Evolutionary conservation across 495 filamentous ascomycete genomes (phyloP).

Genomic region (Trichoderma erinaceum): DNA sequence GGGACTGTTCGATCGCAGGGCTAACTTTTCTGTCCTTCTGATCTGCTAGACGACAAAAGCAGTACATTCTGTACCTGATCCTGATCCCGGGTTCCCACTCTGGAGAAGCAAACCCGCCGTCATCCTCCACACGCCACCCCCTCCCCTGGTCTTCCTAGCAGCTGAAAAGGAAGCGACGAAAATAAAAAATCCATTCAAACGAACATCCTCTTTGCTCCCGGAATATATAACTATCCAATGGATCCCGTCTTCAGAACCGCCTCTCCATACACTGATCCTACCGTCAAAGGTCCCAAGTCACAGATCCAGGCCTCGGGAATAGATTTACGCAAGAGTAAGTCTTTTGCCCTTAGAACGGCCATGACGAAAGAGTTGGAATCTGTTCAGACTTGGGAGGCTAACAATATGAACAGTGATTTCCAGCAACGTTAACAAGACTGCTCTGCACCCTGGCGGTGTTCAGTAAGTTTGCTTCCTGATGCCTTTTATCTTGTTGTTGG

Average conservation of each 20-base stretch:
- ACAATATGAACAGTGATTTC: constrained; percentile 52
- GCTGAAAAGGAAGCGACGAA: background rate
- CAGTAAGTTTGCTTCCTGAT: constrained; percentile 54
- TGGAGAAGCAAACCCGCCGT: constrained; percentile 19
- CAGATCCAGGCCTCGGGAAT: constrained; percentile 33
- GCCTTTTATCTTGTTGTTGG: constrained; percentile 20
- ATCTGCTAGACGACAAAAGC: constrained; percentile 15
- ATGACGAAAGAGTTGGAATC: background rate
- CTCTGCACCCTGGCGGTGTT: constrained; percentile 83
- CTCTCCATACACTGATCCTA: constrained; percentile 46
- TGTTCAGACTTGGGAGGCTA: constrained; percentile 8
- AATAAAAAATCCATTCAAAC: constrained; percentile 15
- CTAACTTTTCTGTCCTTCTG: constrained; percentile 8
- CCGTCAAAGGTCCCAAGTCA: constrained; percentile 42
- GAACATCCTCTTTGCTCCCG: constrained; percentile 24
- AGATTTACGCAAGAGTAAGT: constrained; percentile 38
- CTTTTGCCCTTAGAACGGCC: background rate
- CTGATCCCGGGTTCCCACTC: background rate
- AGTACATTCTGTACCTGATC: constrained; percentile 21
- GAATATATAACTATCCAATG: constrained; percentile 37
- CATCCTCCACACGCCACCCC: constrained; percentile 18
- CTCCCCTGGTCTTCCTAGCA: constrained; percentile 15
- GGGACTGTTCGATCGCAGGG: constrained; percentile 26
- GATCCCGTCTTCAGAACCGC: constrained; percentile 42
- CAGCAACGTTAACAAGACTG: constrained; percentile 79